These are phyloP conservation scores for Curvularia eragrostidis DNA, from an alignment of 2,329 filamentous ascomycete species.

Conservation along the genomic window DNA sequence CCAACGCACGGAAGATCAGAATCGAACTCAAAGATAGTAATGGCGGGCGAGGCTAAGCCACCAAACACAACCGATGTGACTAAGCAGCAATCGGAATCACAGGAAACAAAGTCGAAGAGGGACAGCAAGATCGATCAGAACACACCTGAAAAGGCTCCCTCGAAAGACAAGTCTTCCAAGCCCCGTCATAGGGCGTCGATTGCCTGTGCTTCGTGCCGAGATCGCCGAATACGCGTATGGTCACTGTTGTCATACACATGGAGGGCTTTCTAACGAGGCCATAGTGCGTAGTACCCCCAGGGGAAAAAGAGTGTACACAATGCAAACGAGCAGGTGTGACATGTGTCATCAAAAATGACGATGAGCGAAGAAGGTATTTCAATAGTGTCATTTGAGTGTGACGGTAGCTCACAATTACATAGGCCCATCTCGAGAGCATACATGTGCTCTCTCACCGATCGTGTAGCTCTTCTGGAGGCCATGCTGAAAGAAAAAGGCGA, in stretches of 20 bases:
- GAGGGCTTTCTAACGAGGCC: constrained; percentile 31
- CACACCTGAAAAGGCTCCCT: constrained; percentile 19
- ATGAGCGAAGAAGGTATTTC: constrained; percentile 60
- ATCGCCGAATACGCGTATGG: constrained; percentile 52
- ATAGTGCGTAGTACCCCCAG: constrained; percentile 62
- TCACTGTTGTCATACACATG: not conserved
- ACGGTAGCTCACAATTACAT: constrained; percentile 12
- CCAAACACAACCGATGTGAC: constrained; percentile 19
- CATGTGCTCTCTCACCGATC: constrained; percentile 63
- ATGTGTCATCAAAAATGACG: constrained; percentile 65
- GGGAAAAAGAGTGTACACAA: constrained; percentile 60
- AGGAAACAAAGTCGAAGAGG: constrained; percentile 22
- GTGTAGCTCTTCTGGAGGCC: constrained; percentile 60
- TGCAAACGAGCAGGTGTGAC: constrained; percentile 60
- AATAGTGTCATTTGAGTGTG: not conserved
- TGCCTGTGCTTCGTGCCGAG: constrained; percentile 62
- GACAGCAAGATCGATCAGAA: constrained; percentile 24
- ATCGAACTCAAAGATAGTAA: constrained; percentile 5
- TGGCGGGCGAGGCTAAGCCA: constrained; percentile 22
- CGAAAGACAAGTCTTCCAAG: constrained; percentile 36
- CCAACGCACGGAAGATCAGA: not conserved
- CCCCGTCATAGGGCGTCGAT: constrained; percentile 58
- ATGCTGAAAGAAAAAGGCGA: constrained; percentile 61
- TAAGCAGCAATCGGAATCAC: constrained; percentile 23
- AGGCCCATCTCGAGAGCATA: constrained; percentile 66